phyloP scores from a whole-genome alignment of 176 grass and related monocot species.

The bread wheat (Triticum aestivum) region DNA sequence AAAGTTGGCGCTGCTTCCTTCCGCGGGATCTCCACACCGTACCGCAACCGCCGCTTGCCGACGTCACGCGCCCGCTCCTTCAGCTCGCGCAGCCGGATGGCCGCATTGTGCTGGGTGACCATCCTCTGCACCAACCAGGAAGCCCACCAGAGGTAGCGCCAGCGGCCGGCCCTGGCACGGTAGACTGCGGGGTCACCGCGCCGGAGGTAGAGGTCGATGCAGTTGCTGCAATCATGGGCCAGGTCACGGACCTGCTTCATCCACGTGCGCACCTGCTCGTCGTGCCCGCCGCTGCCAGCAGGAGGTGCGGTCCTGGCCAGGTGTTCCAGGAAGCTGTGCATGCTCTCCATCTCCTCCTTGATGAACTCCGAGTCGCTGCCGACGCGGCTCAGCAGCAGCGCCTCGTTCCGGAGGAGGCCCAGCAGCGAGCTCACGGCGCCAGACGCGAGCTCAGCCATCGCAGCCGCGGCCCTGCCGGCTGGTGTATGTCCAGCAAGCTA shows the following conservation, averaged over 20 bases:
- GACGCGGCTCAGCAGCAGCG: background rate
- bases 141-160: background rate
- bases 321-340: slow-evolving; percentile 19
- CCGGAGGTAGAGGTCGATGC: background rate
- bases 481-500: no score
- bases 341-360: slow-evolving; percentile 3
- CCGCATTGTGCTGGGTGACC: background rate
- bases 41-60: background rate
- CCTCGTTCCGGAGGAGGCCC: background rate
- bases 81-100: background rate
- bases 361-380: background rate
- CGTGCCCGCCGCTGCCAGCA: background rate
- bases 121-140: background rate
- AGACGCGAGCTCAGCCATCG: background rate
- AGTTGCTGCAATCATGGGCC: background rate
- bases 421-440: background rate
- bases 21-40: background rate
- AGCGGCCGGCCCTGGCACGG: background rate
- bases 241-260: background rate
- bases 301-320: background rate
- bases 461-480: no score
- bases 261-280: background rate
- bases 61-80: background rate
- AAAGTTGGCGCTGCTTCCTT: no score
- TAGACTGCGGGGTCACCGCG: background rate